Evolutionary conservation across 129 eudicot species (phyloP).

Genomic region (Tanacetum coccineum): DNA sequence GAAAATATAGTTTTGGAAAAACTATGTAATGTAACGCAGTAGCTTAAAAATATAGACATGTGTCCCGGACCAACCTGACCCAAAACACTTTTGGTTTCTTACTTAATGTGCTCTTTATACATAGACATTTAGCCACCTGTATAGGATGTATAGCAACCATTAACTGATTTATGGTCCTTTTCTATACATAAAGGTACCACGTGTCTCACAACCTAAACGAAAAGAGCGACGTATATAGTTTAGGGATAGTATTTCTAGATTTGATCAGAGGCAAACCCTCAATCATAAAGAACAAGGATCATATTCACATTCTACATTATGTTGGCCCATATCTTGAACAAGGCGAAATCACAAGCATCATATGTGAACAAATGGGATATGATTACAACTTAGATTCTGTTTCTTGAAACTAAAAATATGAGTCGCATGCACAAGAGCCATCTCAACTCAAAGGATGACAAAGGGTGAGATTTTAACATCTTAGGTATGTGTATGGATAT

Average conservation of each 20-base stretch:
- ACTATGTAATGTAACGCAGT: too few species aligned
- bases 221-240: slow-evolving; percentile 45
- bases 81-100: too few species aligned
- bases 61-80: too few species aligned
- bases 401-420: slow-evolving; percentile 31
- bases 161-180: neutral
- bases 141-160: too few species aligned
- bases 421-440: slow-evolving; percentile 27
- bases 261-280: slow-evolving; percentile 35
- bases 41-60: too few species aligned
- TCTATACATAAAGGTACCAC: slow-evolving; percentile 27
- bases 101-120: too few species aligned
- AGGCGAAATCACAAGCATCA: slow-evolving; percentile 30
- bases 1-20: too few species aligned
- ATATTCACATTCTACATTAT: slow-evolving; percentile 32
- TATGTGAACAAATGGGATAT: slow-evolving; percentile 31
- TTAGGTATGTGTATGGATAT: slow-evolving; percentile 31
- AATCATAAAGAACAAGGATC: too few species aligned
- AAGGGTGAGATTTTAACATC: slow-evolving; percentile 28
- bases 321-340: slow-evolving; percentile 21
- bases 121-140: too few species aligned
- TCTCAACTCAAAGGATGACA: slow-evolving; percentile 25
- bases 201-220: slow-evolving; percentile 32
- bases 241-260: slow-evolving; percentile 32
- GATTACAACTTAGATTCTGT: slow-evolving; percentile 29